Evolutionary conservation across 768 basidiomycete species (phyloP), one percentile per base, ranked within the genome.

Genomic region (Neoboletus brunneissimus): DNA sequence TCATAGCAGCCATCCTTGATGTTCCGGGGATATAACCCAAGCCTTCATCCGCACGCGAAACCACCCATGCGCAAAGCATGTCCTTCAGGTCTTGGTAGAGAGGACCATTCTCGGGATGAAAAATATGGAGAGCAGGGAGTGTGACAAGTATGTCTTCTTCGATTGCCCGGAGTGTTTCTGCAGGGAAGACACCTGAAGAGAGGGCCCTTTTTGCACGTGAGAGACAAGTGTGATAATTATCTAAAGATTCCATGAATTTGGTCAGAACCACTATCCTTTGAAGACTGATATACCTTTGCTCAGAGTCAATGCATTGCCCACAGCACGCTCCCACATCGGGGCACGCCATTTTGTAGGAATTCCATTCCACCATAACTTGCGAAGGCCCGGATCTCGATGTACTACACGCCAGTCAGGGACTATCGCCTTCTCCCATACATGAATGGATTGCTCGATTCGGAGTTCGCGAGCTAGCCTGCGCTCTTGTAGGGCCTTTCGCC

Each of bases 61-160:
- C 89, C 2, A 93, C 85, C 91, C 91, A 94, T 4, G 94, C 93
- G 64, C 83, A 86, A 5, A 95, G 72, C 77, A 96, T 80, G 54
- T 94, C 89, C 64, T 87, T 87, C 50, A 95, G 73, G 58, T 96
- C 94, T 38, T 80, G 74, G 67, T 94, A 87, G 64, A 96, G 73
- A 6, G 93, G 91, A 0, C 94, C 93, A 3, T 75, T 83, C 54
- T 86, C 80, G 5, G 80, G 83, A 60, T 85, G 81, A 66, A 96
- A 96, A 32, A 96, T 83, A 67, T 91, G 91, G 15, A 94, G 73
- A 0, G 83, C 76, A 4, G 91, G 91, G 18, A 95, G 77, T 0
- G 91, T 92, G 18, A 75, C 79, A 43, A 74, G 70, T 16, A 94
- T 87, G 66, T 96, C 94, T 55, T 85, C 73, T 64, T 94, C 89